Base-by-base conservation (phyloP, 257 asterid genomes). In the Galeopsis tetrahit region DNA sequence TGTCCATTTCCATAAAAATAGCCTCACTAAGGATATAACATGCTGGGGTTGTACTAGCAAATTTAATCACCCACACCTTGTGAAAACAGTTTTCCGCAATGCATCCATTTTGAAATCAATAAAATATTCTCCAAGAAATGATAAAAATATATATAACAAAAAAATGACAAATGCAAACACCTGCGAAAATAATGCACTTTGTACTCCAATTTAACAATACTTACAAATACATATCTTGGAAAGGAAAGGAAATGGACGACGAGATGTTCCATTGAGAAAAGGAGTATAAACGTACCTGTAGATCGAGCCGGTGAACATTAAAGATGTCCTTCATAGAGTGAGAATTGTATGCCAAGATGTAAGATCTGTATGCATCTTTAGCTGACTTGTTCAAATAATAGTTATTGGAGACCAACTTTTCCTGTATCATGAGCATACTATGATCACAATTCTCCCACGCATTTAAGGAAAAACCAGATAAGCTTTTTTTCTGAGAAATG, bases 251-350 rank as follows among this genome's bases (percentile, higher is more conserved):
- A 66, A 55, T n/a, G 56, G 43, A 32, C 3, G 53, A 48, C 10
- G 36, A 58, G n/a, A 42, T 49, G 74, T 35, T 36, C 6, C 52
- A 48, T 32, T 7, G 7, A 21, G 70, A 52, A 53, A 21, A 21
- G 28, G 32, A 66, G 51, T 17, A 46, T 36, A 3, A 43, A 55
- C 14, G 53, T 85, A 94, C 99, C 97, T 90, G 91, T 34, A 90
- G 77, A 74, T 95, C 95, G 43, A 95, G 99, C 48, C 87, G 81
- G 76, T 88, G 97, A 39, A 92, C 92, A 76, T 92, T 87, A 77
- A 95, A 94, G 59, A 92, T 92, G 56, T 95, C 98, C 81, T 95
- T 95, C 99, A 86, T 83, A 39, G 99, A 87, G 78, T 92, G 99
- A 2, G 98, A 91, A 75, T 92, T 88, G 79, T 95, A 95, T 0